These are phyloP conservation scores for Nicotiana undulata DNA, from an alignment of 257 asterid species.

Conservation along the genomic window DNA sequence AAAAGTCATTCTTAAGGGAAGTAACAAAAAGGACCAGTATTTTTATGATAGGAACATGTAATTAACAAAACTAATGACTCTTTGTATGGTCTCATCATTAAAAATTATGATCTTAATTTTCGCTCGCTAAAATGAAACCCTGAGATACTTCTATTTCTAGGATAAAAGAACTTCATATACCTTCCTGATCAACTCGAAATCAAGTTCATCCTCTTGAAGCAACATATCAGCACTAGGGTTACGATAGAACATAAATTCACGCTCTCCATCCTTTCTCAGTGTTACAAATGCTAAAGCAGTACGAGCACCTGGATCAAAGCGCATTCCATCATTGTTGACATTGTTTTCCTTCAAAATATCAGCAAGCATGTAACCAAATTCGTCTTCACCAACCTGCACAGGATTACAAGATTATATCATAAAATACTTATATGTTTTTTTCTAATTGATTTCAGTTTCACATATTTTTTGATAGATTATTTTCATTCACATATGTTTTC, in stretches of 20 bases:
- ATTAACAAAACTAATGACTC: neutral
- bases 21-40: neutral
- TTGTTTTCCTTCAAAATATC: slow-evolving; percentile 84
- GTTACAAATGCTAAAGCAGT: slow-evolving; percentile 97
- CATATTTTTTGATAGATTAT: neutral
- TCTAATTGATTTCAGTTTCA: neutral
- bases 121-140: neutral
- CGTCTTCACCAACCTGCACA: slow-evolving; percentile 94
- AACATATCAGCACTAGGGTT: slow-evolving; percentile 99
- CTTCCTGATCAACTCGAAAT: slow-evolving; percentile 73
- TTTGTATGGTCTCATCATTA: neutral
- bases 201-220: slow-evolving; percentile 71
- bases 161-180: slow-evolving; percentile 28
- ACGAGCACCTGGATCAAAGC: slow-evolving; percentile 96
- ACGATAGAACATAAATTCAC: slow-evolving; percentile 97
- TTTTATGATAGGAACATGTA: neutral
- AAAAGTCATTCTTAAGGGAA: neutral
- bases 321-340: slow-evolving; percentile 82
- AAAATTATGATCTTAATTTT: neutral
- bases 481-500: neutral
- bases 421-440: neutral
- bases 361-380: slow-evolving; percentile 95
- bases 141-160: neutral
- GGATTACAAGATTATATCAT: slow-evolving; percentile 2
- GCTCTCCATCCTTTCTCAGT: slow-evolving; percentile 88